These are phyloP conservation scores for Gastrodia elata DNA, from an alignment of 106 monocot species.

Conservation along the genomic window DNA sequence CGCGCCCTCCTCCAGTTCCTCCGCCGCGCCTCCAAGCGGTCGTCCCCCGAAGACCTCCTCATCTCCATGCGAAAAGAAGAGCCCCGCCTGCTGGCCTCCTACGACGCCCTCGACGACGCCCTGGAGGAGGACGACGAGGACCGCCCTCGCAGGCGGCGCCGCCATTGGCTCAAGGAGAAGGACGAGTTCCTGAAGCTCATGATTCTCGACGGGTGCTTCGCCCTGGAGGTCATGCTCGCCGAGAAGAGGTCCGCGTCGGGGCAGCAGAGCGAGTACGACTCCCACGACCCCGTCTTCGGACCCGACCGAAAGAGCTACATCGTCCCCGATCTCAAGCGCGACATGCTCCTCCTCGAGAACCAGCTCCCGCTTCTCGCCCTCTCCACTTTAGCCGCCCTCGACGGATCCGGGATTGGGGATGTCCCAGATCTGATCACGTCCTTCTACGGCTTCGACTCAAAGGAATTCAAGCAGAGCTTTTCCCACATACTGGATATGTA, in stretches of 20 bases:
- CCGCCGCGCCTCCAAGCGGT: neutral
- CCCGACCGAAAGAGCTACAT: neutral
- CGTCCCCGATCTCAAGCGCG: neutral
- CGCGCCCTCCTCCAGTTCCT: slow-evolving; percentile 2
- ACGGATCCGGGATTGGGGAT: neutral
- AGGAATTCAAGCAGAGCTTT: no score
- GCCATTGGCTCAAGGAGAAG: neutral
- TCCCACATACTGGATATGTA: neutral
- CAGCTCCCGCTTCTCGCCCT: neutral
- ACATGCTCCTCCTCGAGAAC: slow-evolving; percentile 5
- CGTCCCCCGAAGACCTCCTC: neutral
- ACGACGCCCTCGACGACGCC: neutral
- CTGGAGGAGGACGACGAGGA: neutral
- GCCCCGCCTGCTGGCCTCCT: neutral
- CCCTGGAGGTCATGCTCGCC: neutral
- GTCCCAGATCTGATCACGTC: neutral
- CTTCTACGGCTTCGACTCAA: neutral
- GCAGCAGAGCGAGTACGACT: neutral
- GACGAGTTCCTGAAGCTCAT: slow-evolving; percentile 8
- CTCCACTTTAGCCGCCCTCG: neutral
- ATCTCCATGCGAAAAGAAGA: neutral
- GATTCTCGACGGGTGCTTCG: neutral
- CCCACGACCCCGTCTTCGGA: slow-evolving; percentile 1
- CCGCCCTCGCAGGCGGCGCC: neutral
- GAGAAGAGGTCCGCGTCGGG: neutral